A percentile compares a stretch with the other conserved stretches of the same genome.
phyloP scores from a whole-genome alignment of 2,329 filamentous ascomycete species.

The Xylaria sp. region DNA sequence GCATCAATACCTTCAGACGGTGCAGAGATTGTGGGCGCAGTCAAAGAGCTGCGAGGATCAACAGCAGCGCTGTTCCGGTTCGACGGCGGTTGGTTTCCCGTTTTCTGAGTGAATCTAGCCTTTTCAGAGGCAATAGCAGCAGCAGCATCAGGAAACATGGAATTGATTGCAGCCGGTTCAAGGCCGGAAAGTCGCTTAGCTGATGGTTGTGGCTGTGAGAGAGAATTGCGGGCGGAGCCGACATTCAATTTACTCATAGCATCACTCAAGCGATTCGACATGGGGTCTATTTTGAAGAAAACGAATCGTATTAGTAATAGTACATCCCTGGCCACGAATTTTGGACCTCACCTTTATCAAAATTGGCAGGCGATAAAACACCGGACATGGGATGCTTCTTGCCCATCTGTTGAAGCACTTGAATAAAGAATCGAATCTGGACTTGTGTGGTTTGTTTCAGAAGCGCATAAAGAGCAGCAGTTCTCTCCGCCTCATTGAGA shows the following conservation, averaged over 20 bases:
- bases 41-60: slow-evolving; percentile 79
- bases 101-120: slow-evolving; percentile 96
- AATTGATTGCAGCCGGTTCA: slow-evolving; percentile 92
- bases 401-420: slow-evolving; percentile 98
- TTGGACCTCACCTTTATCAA: slow-evolving; percentile 83
- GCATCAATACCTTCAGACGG: slow-evolving; percentile 71
- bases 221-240: slow-evolving; percentile 86
- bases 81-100: slow-evolving; percentile 87
- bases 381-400: slow-evolving; percentile 98
- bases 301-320: slow-evolving; percentile 31
- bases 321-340: not conserved
- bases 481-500: slow-evolving; percentile 94
- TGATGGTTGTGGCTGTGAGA: slow-evolving; percentile 80
- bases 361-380: slow-evolving; percentile 92
- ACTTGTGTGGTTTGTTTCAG: slow-evolving; percentile 99
- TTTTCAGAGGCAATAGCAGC: slow-evolving; percentile 99
- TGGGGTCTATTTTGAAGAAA: slow-evolving; percentile 74
- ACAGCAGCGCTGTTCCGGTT: slow-evolving; percentile 91
- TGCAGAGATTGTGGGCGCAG: slow-evolving; percentile 78
- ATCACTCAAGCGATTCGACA: slow-evolving; percentile 95
- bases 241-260: slow-evolving; percentile 96
- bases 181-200: slow-evolving; percentile 95
- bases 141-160: slow-evolving; percentile 98
- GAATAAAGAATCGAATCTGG: slow-evolving; percentile 98
- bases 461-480: slow-evolving; percentile 92